Conservation (phyloP, 2,329 filamentous ascomycete genomes). For the Pseudocercospora vitis region DNA sequence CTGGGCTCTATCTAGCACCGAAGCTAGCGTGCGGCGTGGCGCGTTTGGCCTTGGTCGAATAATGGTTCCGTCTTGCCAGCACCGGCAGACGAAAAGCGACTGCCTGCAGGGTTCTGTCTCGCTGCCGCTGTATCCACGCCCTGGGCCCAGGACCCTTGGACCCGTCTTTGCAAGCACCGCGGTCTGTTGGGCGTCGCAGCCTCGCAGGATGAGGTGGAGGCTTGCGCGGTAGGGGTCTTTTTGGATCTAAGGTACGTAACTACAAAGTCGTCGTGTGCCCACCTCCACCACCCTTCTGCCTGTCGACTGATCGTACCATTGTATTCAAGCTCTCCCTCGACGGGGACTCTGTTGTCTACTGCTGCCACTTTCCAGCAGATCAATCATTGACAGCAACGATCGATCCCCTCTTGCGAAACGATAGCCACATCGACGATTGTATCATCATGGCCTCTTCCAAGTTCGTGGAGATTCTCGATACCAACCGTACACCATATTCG, state of each 20-base stretch:
- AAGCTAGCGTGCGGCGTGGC: conserved; percentile 8
- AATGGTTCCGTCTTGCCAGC: conserved; percentile 10
- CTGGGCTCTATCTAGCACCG: not conserved
- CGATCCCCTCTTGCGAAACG: too few relatives aligned
- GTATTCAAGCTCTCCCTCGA: too few relatives aligned
- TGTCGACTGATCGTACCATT: too few relatives aligned
- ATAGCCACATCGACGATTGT: too few relatives aligned
- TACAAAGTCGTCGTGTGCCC: conserved; percentile 10
- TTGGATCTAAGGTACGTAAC: conserved; percentile 11
- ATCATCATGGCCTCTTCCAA: conserved; percentile 39
- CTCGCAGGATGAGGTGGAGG: conserved; percentile 3
- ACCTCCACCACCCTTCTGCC: not conserved
- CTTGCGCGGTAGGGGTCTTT: conserved; percentile 12
- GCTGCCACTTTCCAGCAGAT: too few relatives aligned
- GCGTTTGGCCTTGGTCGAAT: conserved; percentile 7
- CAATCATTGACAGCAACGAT: too few relatives aligned
- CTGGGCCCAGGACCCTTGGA: conserved; percentile 6
- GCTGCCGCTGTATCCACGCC: too few relatives aligned
- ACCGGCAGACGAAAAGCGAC: conserved; percentile 2
- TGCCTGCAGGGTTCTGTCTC: conserved; percentile 2
- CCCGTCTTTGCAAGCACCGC: conserved; percentile 3
- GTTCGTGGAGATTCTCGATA: conserved; percentile 41
- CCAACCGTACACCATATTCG: conserved; percentile 31
- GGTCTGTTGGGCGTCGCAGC: conserved; percentile 6
- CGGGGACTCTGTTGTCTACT: too few relatives aligned